Base-by-base conservation (phyloP, 352 stramenopile species). In the Globisporangium lucens region DNA sequence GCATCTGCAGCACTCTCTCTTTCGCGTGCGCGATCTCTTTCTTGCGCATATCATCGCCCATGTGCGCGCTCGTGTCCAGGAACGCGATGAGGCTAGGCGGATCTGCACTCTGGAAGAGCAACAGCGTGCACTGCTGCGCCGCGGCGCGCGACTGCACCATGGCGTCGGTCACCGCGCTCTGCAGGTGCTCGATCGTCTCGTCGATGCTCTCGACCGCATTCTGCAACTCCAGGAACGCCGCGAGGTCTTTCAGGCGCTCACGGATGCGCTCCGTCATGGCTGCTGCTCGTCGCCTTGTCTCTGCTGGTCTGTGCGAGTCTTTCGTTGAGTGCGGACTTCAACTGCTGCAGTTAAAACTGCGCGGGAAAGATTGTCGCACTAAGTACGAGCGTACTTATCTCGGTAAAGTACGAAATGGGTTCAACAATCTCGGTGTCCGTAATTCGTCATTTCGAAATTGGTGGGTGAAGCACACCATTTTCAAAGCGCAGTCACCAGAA, bases 171-270 rank as follows among this genome's bases (percentile, higher is more conserved):
- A 79, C 60, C 33, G 81, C 83, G 8, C 41, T 75, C 68, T 83
- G 74, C 24, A 93, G 67, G 22, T 91, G 83, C 22, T 74, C 75
- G 24, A 93, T 6, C 33, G 70, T 83, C 73, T 93, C 83, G 8
- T 93, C 81, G 38, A 90, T 74, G 57, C 70, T 87, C n/a, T 89
- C 82, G 10, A 87, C 78, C 2, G 78, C 85, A 57, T 87, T 72
- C 51, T 76, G 69, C 67, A 85, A 74, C 73, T 76, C 78, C 35
- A 93, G 68, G 69, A 89, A 90, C 35, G 79, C 75, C 46, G 67
- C 67, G 53, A 93, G 77, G 63, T 91, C 83, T 68, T 83, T 75
- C 30, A 93, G 74, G 12, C 81, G 75, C 63, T 87, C 80, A 43
- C 59, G 62, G n/a, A 91, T 51, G 62, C 74, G 75, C 63, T 78